Base-by-base conservation (phyloP, 352 stramenopile genomes). In the Nothophytophthora sp. region DNA sequence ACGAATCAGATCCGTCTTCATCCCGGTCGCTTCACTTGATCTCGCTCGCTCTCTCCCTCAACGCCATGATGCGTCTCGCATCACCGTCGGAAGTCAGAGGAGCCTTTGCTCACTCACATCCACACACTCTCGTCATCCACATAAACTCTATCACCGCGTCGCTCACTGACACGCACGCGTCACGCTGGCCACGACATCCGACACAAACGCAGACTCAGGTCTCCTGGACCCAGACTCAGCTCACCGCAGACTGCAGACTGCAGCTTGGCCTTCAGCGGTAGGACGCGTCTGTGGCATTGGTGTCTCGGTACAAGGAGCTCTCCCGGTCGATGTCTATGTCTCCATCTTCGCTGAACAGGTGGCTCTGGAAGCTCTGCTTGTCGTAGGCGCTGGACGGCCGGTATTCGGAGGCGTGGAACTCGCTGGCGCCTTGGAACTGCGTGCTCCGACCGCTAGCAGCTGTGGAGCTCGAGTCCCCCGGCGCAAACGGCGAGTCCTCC, bases 211-310 rank as follows among this genome's bases (percentile, higher is more conserved):
- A 32, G 27, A 12, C 6, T 32, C 27, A 12, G 27, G 11, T 32
- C 27, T 32, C 12, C 12, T 32, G 27, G 7, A 12, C 6, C 27
- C 27, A 12, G 11, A 12, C 12, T 39, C 33, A 52, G 45, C 19
- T n/a, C n/a, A n/a, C n/a, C n/a, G n/a, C n/a, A n/a, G n/a, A n/a
- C n/a, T n/a, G n/a, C n/a, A n/a, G n/a, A n/a, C n/a, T n/a, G n/a
- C n/a, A n/a, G n/a, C n/a, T 42, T 11, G 3, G 22, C 28, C n/a
- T n/a, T 69, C 54, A 76, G 48, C 56, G 63, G 48, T 70, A 64
- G 36, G 62, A 67, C 12, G 62, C 59, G 36, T 71, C 62, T 8
- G 60, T 70, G 41, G 43, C 54, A 5, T 57, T 22, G n/a, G 57
- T 67, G 35, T 35, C 46, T 9, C 50, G 60, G 37, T 74, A 68